Conservation (phyloP, 495 filamentous ascomycete species). For the Lophiotrema nucula region DNA sequence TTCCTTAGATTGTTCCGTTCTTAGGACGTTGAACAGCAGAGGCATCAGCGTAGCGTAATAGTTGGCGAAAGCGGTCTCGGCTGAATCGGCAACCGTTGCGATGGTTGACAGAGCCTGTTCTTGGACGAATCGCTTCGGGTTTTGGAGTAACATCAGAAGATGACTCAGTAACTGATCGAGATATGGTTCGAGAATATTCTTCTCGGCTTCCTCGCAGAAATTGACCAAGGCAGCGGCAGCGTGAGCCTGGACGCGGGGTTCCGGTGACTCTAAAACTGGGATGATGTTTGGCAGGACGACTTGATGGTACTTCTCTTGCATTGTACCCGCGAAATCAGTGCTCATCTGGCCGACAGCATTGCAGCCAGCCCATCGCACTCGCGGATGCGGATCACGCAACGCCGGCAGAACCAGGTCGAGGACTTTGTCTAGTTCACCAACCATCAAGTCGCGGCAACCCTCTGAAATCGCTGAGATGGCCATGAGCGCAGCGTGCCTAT, state of each 20-base stretch:
- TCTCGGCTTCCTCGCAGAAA: constrained; percentile 98
- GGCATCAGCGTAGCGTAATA: constrained; percentile 98
- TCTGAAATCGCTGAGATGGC: constrained; percentile 99
- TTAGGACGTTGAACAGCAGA: constrained; percentile 81
- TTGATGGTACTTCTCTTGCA: constrained; percentile 94
- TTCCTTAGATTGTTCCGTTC: constrained; percentile 87
- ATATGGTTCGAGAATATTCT: constrained; percentile 87
- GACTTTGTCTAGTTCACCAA: constrained; percentile 89
- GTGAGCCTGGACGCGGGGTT: constrained; percentile 94
- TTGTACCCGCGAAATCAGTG: constrained; percentile 96
- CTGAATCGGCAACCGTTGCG: constrained; percentile 96
- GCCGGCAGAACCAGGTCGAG: constrained; percentile 90
- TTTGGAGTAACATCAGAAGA: constrained; percentile 80
- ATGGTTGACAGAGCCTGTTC: constrained; percentile 98
- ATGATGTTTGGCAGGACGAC: constrained; percentile 86
- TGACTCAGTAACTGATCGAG: constrained; percentile 81
- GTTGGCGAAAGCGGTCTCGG: constrained; percentile 89
- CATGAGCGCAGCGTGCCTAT: constrained; percentile 97
- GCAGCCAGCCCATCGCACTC: constrained; percentile 96
- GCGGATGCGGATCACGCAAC: constrained; percentile 85
- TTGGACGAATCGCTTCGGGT: constrained; percentile 91
- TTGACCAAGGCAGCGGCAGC: constrained; percentile 97
- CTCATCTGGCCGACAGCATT: constrained; percentile 99
- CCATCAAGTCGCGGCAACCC: constrained; percentile 94
- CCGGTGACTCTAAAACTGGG: constrained; percentile 82